Evolutionary conservation across 805 yeast genomes (phyloP), one percentile per base, ranked within the genome.

Genomic region (Nakazawaea pomicola): DNA sequence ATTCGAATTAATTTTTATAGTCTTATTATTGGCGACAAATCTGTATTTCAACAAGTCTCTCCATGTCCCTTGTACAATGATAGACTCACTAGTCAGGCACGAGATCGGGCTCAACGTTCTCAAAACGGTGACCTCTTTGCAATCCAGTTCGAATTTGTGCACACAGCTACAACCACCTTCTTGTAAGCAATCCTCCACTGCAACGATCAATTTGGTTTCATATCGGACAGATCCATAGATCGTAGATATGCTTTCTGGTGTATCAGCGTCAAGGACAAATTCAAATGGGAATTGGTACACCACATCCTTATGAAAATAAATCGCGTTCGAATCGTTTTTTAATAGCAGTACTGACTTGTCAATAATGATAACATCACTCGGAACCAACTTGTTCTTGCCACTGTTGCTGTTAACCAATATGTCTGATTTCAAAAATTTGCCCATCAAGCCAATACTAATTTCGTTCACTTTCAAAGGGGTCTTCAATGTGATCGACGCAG

Each of bases 31-130:
- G 8, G 58, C 33, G 1, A 44, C 12, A 21, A 58, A 33, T 38
- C 53, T 47, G 44, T 60, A 61, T 15, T 43, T 46, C 10, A 54
- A 39, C 30, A 58, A 37, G 25, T 58, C 45, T 49, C 64, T 52
- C 65, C 65, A 61, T 31, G 48, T 55, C 6, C 64, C 65, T 33
- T 39, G 33, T 4, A 33, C 38, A 12, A 39, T 28, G 5, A 28
- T 28, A 4, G 33, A 17, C 12, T 39, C 42, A n/a, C 20, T 28
- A 6, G 20, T 18, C 15, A 27, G 16, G 20, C 19, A 14, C 5
- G 38, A 39, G 2, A 25, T 12, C 11, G 25, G 36, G 3, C 29
- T 16, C 12, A 27, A n/a, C 6, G 20, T 28, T 10, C 42, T 33
- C 25, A 39, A 24, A 4, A 39, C 33, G 19, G 21, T 25, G n/a